phyloP scores from a whole-genome alignment of 73 alveolate genomes.

The Tetrahymena malaccensis region DNA sequence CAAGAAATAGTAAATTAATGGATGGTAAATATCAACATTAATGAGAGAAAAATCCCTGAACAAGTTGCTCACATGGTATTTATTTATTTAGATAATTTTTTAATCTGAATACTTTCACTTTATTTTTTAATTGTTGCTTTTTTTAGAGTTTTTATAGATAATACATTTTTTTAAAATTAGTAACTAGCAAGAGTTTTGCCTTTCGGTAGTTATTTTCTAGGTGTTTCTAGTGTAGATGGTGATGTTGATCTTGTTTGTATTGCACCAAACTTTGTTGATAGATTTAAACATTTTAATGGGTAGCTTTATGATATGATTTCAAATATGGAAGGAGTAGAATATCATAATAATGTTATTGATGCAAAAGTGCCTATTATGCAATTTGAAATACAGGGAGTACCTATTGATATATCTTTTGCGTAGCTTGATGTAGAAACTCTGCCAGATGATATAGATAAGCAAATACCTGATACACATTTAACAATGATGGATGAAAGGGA shows the following conservation, averaged over 20 bases:
- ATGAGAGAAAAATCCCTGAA: neutral
- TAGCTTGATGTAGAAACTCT: slow-evolving; percentile 65
- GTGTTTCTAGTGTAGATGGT: slow-evolving; percentile 86
- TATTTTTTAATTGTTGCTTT: neutral
- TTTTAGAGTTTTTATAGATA: neutral
- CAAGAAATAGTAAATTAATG: neutral
- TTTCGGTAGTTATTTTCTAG: slow-evolving; percentile 88
- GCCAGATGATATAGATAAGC: slow-evolving; percentile 67
- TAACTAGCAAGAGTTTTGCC: slow-evolving; percentile 58
- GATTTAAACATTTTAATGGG: slow-evolving; percentile 69
- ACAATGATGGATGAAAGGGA: slow-evolving; percentile 77
- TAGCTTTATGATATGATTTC: slow-evolving; percentile 63
- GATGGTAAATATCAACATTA: neutral
- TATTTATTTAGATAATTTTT: neutral
- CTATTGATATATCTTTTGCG: slow-evolving; percentile 92
- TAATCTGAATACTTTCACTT: neutral
- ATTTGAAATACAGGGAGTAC: slow-evolving; percentile 73
- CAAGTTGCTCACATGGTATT: neutral
- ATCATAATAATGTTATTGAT: slow-evolving; percentile 62
- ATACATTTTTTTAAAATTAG: neutral
- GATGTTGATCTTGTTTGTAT: slow-evolving; percentile 93
- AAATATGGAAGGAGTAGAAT: slow-evolving; percentile 61
- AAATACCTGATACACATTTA: slow-evolving; percentile 62
- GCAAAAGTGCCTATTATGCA: slow-evolving; percentile 88
- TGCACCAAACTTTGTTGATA: slow-evolving; percentile 84